Base-by-base conservation (phyloP, 352 stramenopile genomes). In the Pythium sp. region DNA sequence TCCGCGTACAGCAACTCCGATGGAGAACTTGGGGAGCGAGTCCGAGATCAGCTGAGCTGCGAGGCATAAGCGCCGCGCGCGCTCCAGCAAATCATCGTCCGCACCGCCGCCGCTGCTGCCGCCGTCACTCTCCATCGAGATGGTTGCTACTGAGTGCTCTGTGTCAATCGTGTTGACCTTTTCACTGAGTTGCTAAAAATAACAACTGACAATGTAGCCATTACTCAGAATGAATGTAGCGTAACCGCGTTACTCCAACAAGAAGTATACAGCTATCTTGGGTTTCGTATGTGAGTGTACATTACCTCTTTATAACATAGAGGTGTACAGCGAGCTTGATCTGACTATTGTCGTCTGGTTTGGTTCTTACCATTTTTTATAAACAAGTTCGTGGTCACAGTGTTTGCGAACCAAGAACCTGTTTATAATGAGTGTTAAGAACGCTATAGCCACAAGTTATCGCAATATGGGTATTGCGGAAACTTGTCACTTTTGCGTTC, bases 11-110 rank as follows among this genome's bases (percentile, higher is more conserved):
- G n/a, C 38, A 4, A 15, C 64, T 41, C 28, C 3, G n/a, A 28
- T 18, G 20, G 66, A 58, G 22, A 67, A 63, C 15, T 38, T 32
- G 2, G 61, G 59, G 0, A 72, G 46, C 30, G 67, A 41, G 26
- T 26, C 53, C 5, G 67, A 64, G 30, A 76, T 67, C 49, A 69
- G 6, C 30, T 64, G 75, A 12, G 67, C 77, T 0, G 79, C 79
- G 46, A 77, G 49, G 51, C 75, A 86, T 38, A 89, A 56, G 3
- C 74, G 62, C 6, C 77, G 66, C 34, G 77, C 79, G 34, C 81
- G 79, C 65, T 82, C 73, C 43, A 89, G 71, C 56, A 89, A 63
- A 64, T 81, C 77, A 18, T 70, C 58, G 26, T 70, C 58, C 4
- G 47, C 55, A 2, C 12, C 20, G 24, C 53, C 34, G 9, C 34